A percentile compares a stretch with the other conserved stretches of the same genome.
phyloP scores from a whole-genome alignment of 768 basidiomycete species.

The Tulasnella sp. region DNA sequence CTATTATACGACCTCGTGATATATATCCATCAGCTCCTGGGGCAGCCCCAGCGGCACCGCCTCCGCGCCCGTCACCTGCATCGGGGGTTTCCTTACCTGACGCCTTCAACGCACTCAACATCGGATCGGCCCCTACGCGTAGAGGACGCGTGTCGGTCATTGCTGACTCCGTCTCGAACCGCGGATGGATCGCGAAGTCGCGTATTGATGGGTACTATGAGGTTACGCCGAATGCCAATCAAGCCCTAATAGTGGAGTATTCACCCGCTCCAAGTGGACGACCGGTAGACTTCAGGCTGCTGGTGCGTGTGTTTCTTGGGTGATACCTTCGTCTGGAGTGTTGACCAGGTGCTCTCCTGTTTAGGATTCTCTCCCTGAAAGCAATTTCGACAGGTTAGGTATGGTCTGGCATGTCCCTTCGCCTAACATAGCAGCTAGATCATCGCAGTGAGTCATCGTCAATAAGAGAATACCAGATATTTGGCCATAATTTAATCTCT shows the following conservation, averaged over 20 bases:
- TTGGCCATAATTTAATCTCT: not conserved
- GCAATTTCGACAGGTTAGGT: not conserved
- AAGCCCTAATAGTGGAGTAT: not conserved
- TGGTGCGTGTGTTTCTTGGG: not conserved
- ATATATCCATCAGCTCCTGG: not conserved
- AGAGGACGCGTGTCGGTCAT: not conserved
- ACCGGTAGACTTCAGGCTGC: not conserved
- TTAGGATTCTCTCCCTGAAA: constrained; percentile 2
- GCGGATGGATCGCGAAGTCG: not conserved
- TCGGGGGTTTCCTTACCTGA: not conserved
- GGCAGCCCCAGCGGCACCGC: not conserved
- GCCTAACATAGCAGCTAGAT: not conserved
- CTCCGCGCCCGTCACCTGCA: not conserved
- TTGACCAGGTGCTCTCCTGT: not conserved
- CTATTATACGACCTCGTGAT: not conserved
- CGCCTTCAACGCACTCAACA: not conserved
- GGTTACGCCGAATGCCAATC: not conserved
- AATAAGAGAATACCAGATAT: not conserved
- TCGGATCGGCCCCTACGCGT: not conserved
- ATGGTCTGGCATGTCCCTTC: not conserved
- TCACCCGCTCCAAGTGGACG: not conserved
- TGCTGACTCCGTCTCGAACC: not conserved
- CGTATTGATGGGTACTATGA: not conserved
- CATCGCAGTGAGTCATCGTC: not conserved
- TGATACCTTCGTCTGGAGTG: not conserved